A percentile compares a stretch with the other conserved stretches of the same genome.
phyloP scores from a whole-genome alignment of 2,329 filamentous ascomycete species.

The Harringtonia lauricola region DNA sequence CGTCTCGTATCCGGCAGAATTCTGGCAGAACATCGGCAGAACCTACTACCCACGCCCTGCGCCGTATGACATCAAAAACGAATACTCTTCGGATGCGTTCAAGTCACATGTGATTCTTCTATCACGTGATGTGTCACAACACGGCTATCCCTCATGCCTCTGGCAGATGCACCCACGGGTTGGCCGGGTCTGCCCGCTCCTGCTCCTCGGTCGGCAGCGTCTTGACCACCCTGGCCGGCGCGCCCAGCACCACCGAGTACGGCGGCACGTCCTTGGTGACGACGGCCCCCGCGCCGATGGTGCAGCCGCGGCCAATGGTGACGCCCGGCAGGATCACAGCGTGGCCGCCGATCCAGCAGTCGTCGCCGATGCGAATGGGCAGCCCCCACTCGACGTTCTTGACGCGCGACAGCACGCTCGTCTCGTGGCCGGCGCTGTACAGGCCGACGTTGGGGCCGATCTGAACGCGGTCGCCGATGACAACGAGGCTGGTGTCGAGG shows the following conservation, averaged over 20 bases:
- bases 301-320: constrained; percentile 66
- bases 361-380: constrained; percentile 67
- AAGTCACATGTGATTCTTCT: too few relatives aligned
- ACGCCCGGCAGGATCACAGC: constrained; percentile 68
- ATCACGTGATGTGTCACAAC: too few relatives aligned
- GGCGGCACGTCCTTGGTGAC: constrained; percentile 42
- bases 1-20: too few relatives aligned
- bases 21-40: too few relatives aligned
- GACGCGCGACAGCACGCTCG: constrained; percentile 51
- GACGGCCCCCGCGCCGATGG: constrained; percentile 71
- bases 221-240: constrained; percentile 37
- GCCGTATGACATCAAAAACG: too few relatives aligned
- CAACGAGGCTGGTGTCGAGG: constrained; percentile 73
- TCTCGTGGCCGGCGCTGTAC: constrained; percentile 60
- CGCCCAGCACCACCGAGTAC: constrained; percentile 34
- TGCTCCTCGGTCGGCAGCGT: constrained; percentile 18
- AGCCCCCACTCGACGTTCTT: constrained; percentile 46
- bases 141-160: too few relatives aligned
- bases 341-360: constrained; percentile 72
- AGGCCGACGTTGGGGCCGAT: constrained; percentile 80
- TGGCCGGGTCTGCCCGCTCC: too few relatives aligned
- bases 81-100: too few relatives aligned
- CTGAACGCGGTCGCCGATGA: constrained; percentile 64
- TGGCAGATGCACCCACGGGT: too few relatives aligned
- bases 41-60: too few relatives aligned